Base-by-base conservation (phyloP, 2,329 filamentous ascomycete genomes). In the Aureobasidium musti region DNA sequence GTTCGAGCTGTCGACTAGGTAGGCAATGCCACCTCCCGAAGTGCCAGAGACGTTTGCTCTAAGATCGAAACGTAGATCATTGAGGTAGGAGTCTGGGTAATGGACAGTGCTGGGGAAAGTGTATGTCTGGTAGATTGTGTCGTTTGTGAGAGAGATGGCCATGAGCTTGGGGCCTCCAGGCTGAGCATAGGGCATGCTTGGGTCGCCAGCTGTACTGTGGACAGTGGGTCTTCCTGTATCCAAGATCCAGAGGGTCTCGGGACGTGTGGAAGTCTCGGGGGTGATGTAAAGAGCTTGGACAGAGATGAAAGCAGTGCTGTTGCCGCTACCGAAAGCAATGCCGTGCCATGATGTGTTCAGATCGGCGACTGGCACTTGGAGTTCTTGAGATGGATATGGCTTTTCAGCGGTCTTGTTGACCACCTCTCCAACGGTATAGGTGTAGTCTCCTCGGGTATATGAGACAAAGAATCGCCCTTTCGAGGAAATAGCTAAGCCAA, bases 401-500 rank as follows among this genome's bases (percentile, higher is more conserved):
- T 68, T 69, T 72, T 83, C 82, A 3, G 80, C 78, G 1, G 81
- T 83, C 67, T 78, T 73, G 70, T 83, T 83, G 26, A 79, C 73
- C 13, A 81, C 77, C 54, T 81, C 80, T 6, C 81, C 81, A 3
- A 83, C 75, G 0, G 81, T 84, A 70, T 81, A 83, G 10, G 73
- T 69, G 68, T 82, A 81, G 30, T 73, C 72, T 14, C 81, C 81
- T 8, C 81, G 78, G 3, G 81, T 82, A 70, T 82, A 82, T 52
- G 76, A 79, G 19, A 78, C 75, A 68, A 82, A 82, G 43, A 81
- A 73, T 11, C 79, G 74, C n/a, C 79, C 79, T 30, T 73, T 74
- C 17, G 75, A 79, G 1, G 79, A 79, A 2, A 80, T 76, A 19
- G 80, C 78, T 8, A 82, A 76, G 5, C 80, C 80, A 26, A 81